Percentiles rank a stretch among this genome's conserved stretches.
phyloP scores from a whole-genome alignment of 139 green algal species.

The Micractinium conductrix region DNA sequence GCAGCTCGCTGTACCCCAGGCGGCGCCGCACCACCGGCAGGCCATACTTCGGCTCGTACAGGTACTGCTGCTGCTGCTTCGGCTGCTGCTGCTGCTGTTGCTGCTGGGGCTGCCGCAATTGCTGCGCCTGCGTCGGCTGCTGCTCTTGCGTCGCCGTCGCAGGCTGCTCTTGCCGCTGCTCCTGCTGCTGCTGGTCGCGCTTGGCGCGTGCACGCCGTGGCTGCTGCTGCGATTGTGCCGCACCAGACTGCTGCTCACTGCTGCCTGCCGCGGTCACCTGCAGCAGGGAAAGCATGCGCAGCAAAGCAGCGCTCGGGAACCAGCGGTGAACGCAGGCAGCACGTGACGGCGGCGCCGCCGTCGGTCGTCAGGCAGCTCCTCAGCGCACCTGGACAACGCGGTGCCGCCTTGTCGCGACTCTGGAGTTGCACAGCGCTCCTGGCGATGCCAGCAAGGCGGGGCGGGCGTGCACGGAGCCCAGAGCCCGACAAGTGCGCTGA shows the following conservation, averaged over 20 bases:
- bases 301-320: neutral
- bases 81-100: slow-evolving; percentile 8
- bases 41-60: slow-evolving; percentile 51
- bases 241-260: neutral
- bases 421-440: too few species aligned
- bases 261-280: neutral
- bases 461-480: too few species aligned
- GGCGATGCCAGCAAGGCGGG: too few species aligned
- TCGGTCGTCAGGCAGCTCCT: too few species aligned
- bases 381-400: too few species aligned
- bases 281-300: neutral
- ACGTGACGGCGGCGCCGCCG: too few species aligned
- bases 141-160: too few species aligned
- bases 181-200: neutral
- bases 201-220: neutral
- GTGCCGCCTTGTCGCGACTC: too few species aligned
- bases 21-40: slow-evolving; percentile 50
- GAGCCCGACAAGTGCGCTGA: too few species aligned
- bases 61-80: slow-evolving; percentile 43
- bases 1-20: slow-evolving; percentile 60
- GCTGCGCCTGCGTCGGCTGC: neutral
- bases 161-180: neutral
- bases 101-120: neutral
- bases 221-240: neutral
- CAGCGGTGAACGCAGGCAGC: too few species aligned